Evolutionary conservation across 2,329 filamentous ascomycete species (phyloP), one percentile per base, ranked within the genome.

Genomic region (Venturia nashicola): DNA sequence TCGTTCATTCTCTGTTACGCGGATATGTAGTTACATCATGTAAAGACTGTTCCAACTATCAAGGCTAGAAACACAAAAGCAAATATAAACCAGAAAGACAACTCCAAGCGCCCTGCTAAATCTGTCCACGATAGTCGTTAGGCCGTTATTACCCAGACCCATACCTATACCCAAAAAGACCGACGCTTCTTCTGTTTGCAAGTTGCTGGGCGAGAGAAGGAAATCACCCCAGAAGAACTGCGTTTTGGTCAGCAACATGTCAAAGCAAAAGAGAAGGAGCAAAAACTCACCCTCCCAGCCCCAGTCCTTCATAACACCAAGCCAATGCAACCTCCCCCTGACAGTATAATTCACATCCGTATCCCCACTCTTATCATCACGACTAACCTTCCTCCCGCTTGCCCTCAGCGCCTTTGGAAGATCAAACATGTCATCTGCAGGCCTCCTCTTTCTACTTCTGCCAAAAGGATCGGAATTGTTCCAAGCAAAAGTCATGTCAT

Each of bases 241-340:
- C 3, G 9, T 18, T 34, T 16, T n/a, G 20, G 20, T 63, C 43
- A 63, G 48, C 42, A 55, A 43, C 20, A 34, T 11, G 40, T 23
- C 32, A 42, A 18, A 43, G 5, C n/a, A 32, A 12, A 46, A 20
- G 39, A 43, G 40, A 27, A 44, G n/a, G 20, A 27, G 43, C 4
- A 40, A 20, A 9, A 68, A 76, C 80, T 76, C 76, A 87, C 86
- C 82, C 79, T 89, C 86, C 86, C 86, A 89, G n/a, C 79, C 76
- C 84, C 84, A 87, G 68, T 88, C 86, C 66, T 81, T 82, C 86
- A 89, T 89, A 51, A 89, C 85, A 44, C 85, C 83, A 9, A 87
- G 77, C 86, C 86, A 89, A 73, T 89, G 86, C 69, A 87, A 73
- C 57, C 78, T 78, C 3, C 86, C 86, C 67, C 83, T 80, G n/a